Evolutionary conservation across 176 grass and related monocot species (phyloP), one percentile per base, ranked within the genome.

Genomic region (Tuctoria greenei): DNA sequence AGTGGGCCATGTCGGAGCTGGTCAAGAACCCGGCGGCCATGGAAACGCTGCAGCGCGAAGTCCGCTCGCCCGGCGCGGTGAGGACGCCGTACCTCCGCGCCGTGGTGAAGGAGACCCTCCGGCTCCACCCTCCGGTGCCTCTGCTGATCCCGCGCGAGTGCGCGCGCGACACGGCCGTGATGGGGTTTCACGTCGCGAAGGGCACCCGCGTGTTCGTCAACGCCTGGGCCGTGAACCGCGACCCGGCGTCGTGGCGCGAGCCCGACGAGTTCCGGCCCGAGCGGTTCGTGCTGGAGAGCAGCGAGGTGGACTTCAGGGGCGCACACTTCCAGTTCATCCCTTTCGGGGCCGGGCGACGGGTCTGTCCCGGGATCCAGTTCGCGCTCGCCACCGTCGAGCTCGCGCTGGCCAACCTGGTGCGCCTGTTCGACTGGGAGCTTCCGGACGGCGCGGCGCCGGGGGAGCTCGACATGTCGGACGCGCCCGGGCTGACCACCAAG

Each of bases 1-100:
- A 86, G 21, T 86, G 90, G 86, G 83, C 83, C 17, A 81, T 93
- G 83, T 69, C 86, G 24, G 83, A 93, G 72, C 90, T 93, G 3
- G 49, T 86, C 16, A 66, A 14, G 74, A 78, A 81, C 50, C 79
- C 79, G 4, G 10, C 56, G 0, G 4, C 51, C 15, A 93, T 89
- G 90, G 42, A 55, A 13, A 71, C 38, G 70, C 66, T 84, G 7
- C 80, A 81, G 18, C 64, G 56, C 2, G 83, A 93, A 10, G 37
- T 86, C 8, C 74, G 85, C 34, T 4, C 17, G 11, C 38, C 40
- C 41, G 23, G 34, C 10, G 47, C 46, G 18, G n/a, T 52, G 55
- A 20, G 12, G 26, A 49, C 60, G 59, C 73, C 85, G 0, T 93
- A 79, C 81, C 76, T 84, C 34, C 89, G 78, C 27, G 77, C 85